A percentile compares a stretch with the other conserved stretches of the same genome.
Evolutionary conservation across 2,329 filamentous ascomycete species (phyloP).

Genomic region (Aureobasidium melanogenum): DNA sequence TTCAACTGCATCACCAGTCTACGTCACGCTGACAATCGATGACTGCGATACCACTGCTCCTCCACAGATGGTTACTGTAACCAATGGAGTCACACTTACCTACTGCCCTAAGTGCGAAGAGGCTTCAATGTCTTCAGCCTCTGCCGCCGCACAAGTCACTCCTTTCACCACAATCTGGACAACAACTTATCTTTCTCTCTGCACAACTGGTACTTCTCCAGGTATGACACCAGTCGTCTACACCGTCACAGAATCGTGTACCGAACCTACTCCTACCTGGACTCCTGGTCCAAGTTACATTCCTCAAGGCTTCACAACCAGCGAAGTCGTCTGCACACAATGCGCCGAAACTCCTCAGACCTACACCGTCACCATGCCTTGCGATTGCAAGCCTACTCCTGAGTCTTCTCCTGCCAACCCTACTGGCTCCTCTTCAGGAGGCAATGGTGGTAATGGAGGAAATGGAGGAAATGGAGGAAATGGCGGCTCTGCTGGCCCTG

Average conservation of each 20-base stretch:
- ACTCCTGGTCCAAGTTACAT: slow-evolving; percentile 23
- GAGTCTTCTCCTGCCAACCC: slow-evolving; percentile 15
- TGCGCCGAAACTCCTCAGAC: slow-evolving; percentile 22
- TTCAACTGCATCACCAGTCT: slow-evolving; percentile 18
- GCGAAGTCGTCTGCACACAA: slow-evolving; percentile 24
- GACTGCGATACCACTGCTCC: slow-evolving; percentile 24
- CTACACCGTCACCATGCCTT: slow-evolving; percentile 29
- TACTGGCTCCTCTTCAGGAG: slow-evolving; percentile 9
- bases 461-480: not conserved
- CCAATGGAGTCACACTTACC: slow-evolving; percentile 26
- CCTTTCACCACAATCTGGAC: slow-evolving; percentile 29
- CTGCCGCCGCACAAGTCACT: slow-evolving; percentile 10
- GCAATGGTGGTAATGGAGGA: slow-evolving; percentile 5
- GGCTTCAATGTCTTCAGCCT: slow-evolving; percentile 2
- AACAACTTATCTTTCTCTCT: slow-evolving; percentile 26
- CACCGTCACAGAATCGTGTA: slow-evolving; percentile 30
- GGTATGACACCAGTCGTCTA: slow-evolving; percentile 23
- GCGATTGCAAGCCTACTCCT: slow-evolving; percentile 25
- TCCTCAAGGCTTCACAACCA: slow-evolving; percentile 28
- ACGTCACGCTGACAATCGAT: slow-evolving; percentile 25
- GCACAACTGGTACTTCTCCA: slow-evolving; percentile 23
- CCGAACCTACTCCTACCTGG: slow-evolving; percentile 25
- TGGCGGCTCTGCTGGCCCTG: not conserved
- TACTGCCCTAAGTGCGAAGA: slow-evolving; percentile 28
- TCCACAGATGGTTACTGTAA: slow-evolving; percentile 27